Percentiles rank a stretch among this genome's conserved stretches.
Evolutionary conservation across 352 stramenopile genomes (phyloP).

Genomic region (Thalassiosira mediterranea): DNA sequence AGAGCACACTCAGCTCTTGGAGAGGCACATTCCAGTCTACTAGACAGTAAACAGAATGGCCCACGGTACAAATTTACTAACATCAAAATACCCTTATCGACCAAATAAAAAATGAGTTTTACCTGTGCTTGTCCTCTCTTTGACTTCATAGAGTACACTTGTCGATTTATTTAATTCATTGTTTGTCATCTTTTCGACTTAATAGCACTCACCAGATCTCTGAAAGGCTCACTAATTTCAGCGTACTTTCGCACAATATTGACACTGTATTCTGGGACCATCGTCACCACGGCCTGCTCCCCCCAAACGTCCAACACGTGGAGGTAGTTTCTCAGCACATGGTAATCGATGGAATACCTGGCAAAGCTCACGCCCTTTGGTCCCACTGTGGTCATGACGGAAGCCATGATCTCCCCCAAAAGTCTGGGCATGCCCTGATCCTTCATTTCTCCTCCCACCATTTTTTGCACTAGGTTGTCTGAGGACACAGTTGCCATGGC

Average conservation of each 20-base stretch:
- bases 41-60: too few relatives aligned
- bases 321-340: conserved; percentile 79
- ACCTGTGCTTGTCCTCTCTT: too few relatives aligned
- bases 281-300: conserved; percentile 33
- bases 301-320: conserved; percentile 66
- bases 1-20: too few relatives aligned
- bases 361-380: conserved; percentile 79
- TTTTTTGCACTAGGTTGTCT: conserved; percentile 64
- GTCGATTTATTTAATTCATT: neutral
- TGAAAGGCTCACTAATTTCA: conserved; percentile 42
- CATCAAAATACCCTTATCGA: too few relatives aligned
- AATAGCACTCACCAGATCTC: conserved; percentile 25
- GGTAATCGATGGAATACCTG: conserved; percentile 81
- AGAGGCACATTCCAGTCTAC: too few relatives aligned
- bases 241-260: conserved; percentile 72
- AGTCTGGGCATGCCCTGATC: conserved; percentile 65
- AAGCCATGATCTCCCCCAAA: conserved; percentile 70
- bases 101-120: too few relatives aligned
- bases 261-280: conserved; percentile 58
- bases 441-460: conserved; percentile 54
- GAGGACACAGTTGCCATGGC: conserved; percentile 62
- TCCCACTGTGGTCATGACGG: conserved; percentile 58
- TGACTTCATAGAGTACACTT: too few relatives aligned
- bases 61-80: too few relatives aligned
- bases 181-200: conserved; percentile 24